Evolutionary conservation across 1,139 yeast species (phyloP), one percentile per base, ranked within the genome.

Genomic region (Pneumocystis oryctolagi): DNA sequence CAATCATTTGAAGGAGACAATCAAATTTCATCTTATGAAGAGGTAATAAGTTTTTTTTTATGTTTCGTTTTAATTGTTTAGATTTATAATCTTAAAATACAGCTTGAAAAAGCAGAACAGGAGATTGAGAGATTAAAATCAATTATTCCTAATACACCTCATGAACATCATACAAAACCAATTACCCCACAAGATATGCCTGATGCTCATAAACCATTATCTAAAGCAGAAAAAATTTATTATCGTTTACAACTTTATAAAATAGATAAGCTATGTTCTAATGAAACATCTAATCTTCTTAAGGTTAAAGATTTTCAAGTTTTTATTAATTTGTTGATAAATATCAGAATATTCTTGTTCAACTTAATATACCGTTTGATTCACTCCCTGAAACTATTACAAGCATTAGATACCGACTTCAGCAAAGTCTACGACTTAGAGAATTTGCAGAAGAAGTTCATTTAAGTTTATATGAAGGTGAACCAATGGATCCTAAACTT

Each of bases 361-460:
- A 65, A 57, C 59, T 65, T 34, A 63, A 60, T 62, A 64, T 64
- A 25, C 66, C 66, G n/a, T 60, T 58, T n/a, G 62, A 60, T 30
- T 37, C 47, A 2, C 60, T 65, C 14, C 61, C 66, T 1, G 20
- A 37, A 25, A 42, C 63, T 18, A 60, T 65, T 59, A 58, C 61
- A 8, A 61, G 40, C 8, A 53, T 62, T 2, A 62, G 66, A 4
- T 28, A 57, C 14, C 56, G 42, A 16, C 20, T 47, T 31, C 31
- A 42, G 12, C 64, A 64, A 37, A 34, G 62, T 5, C 42, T 57
- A 6, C 62, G 60, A 25, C 40, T 64, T 59, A 47, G 64, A 14
- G 34, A 58, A n/a, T 64, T 64, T 35, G 65, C 65, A 12, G 65
- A 64, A 40, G 58, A 58, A 32, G 57, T 64, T 12, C 65, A 64